Evolutionary conservation across 2,329 filamentous ascomycete genomes (phyloP), one percentile per base, ranked within the genome.

Genomic region (Sclerotinia glacialis): DNA sequence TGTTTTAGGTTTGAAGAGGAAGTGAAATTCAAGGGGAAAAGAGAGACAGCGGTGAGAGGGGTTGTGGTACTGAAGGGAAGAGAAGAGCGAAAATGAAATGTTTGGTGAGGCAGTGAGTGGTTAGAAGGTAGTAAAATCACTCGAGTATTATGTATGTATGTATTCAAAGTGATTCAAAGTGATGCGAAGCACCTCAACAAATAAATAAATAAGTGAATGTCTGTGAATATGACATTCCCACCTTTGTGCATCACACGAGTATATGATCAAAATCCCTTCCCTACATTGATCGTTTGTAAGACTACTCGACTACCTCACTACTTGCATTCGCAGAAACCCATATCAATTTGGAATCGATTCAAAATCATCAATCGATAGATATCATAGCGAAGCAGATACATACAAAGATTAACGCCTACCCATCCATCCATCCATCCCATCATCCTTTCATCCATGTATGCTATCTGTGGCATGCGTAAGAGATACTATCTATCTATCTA

Each of bases 1-100:
- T 87, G 70, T 86, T 86, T 72, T 86, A 80, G 71, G 5, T 28
- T 14, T 42, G 62, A 40, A 23, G 5, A 5, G 0, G 9, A 7
- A 23, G 28, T n/a, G 40, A 28, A 42, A 5, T 42, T 4, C 12
- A 14, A 5, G 37, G 12, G 12, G 37, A 12, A 40, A 40, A 40
- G 12, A 16, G 12, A 1, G 11, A 12, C 14, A 16, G 18, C 3
- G 12, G 2, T 18, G 28, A 37, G n/a, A 11, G 9, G 34, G 34
- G 8, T 37, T 37, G 8, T 60, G 21, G 11, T 49, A 28, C 5
- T 28, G 31, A 42, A 21, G 2, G 28, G 31, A 23, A 42, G 21
- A 11, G 14, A 14, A 14, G n/a, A 7, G 26, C 26, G 16, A 11
- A 31, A 23, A 42, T n/a, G 23, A 21, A 28, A 18, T n/a, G 26